These are phyloP conservation scores for Alternaria triticina DNA, from an alignment of 2,329 filamentous ascomycete genomes.

Conservation along the genomic window DNA sequence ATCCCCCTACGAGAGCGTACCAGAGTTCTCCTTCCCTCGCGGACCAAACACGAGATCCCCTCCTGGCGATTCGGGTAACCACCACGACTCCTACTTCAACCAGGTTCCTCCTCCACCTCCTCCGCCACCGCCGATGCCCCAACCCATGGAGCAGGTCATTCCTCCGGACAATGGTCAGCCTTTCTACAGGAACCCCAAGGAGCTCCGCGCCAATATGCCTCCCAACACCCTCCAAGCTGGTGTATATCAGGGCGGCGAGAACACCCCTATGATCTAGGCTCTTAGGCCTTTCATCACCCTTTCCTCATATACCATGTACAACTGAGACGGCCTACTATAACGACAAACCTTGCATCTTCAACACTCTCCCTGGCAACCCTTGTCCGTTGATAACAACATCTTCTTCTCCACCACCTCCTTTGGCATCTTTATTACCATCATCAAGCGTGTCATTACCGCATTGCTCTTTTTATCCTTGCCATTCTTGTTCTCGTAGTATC, in stretches of 20 bases:
- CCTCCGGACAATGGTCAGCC: conserved; percentile 42
- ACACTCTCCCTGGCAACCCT: conserved; percentile 25
- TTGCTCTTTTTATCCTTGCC: conserved; percentile 25
- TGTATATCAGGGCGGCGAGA: conserved; percentile 43
- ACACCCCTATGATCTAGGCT: conserved; percentile 45
- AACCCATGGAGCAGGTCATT: conserved; percentile 50
- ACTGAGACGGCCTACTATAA: conserved; percentile 38
- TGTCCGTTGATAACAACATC: background rate
- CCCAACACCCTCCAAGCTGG: conserved; percentile 54
- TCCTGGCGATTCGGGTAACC: conserved; percentile 26
- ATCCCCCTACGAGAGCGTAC: conserved; percentile 54
- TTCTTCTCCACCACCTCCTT: conserved; percentile 11
- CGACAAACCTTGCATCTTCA: conserved; percentile 32
- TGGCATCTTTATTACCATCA: conserved; percentile 14
- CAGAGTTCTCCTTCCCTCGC: conserved; percentile 41
- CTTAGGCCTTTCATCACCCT: background rate
- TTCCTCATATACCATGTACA: conserved; percentile 8
- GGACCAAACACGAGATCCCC: conserved; percentile 36
- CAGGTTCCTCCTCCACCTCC: conserved; percentile 47
- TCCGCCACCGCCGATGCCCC: conserved; percentile 41
- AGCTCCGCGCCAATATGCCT: conserved; percentile 59
- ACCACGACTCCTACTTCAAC: conserved; percentile 36
- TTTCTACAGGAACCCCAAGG: conserved; percentile 52
- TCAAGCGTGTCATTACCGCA: conserved; percentile 28
- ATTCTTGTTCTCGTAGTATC: conserved; percentile 16